Evolutionary conservation across 257 asterid genomes (phyloP), one percentile per base, ranked within the genome.

Genomic region (Salvia miltiorrhiza): DNA sequence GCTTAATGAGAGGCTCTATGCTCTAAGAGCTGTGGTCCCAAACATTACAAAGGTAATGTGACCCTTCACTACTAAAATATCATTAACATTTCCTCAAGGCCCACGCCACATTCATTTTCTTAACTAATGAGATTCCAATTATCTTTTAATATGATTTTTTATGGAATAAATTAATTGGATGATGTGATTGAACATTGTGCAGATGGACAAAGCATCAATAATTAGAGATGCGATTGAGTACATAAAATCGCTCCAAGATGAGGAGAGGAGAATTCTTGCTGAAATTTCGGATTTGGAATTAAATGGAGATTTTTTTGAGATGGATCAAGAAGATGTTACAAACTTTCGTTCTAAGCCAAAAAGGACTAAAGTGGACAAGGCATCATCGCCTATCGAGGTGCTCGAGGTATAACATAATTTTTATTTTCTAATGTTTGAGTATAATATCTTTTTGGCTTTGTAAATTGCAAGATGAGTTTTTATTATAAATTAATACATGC

Each of bases 181-280:
- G 57, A 50, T 10, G 19, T 26, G 10, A 9, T 21, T 60, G 20
- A 17, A 1, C 32, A n/a, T 20, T 49, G 7, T 39, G 4, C 44
- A 87, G 96, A 87, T 89, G 96, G 92, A 89, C 75, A 89, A 89
- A 74, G 96, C 96, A 2, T 89, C 96, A 35, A 87, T 81, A 21
- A 81, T 89, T 45, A 87, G 84, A 78, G 96, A 89, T 77, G 96
- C 96, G 6, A 89, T 89, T 72, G 82, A 75, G 45, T 80, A 89
- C 45, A 89, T 89, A 9, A 75, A 79, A 63, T 80, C 81, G 13
- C 72, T 89, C 40, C 81, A 85, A 7, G 80, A 73, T 4, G 83
- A 89, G 73, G 92, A 87, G 82, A 73, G 71, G 37, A 82, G 69
- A 72, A 79, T 89, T 72, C 63, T 70, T 64, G 78, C 73, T 21